These are phyloP conservation scores for Schizochytrium sp. DNA, from an alignment of 108 stramenopile species.

Conservation along the genomic window DNA sequence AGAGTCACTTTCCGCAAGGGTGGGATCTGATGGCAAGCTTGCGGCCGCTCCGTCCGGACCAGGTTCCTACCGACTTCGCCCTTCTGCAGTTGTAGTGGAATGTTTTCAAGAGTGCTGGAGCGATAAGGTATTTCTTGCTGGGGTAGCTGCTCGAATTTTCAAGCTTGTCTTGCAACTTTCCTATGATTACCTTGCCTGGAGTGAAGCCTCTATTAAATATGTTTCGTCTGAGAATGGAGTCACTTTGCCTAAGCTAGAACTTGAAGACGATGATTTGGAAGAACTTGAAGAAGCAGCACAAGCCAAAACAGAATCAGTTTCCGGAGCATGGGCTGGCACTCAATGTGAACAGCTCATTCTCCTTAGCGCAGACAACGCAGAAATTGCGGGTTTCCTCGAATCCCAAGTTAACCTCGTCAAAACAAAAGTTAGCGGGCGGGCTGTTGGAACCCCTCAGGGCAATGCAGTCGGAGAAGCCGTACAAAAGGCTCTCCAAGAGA, in stretches of 20 bases:
- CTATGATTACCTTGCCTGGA: background rate
- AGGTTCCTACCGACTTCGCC: background rate
- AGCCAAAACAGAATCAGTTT: background rate
- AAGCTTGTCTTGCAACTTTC: background rate
- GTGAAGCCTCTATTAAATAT: background rate
- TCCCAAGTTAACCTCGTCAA: background rate
- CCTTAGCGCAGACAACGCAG: background rate
- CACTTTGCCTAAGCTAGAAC: background rate
- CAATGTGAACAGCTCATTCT: background rate
- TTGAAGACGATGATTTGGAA: background rate
- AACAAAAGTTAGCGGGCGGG: background rate
- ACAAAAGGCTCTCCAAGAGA: background rate
- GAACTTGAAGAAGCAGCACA: background rate
- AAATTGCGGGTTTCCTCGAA: background rate
- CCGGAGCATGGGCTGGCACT: background rate
- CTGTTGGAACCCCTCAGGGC: background rate
- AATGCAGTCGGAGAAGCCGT: background rate
- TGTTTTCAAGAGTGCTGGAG: slow-evolving; percentile 9
- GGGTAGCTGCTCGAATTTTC: slow-evolving; percentile 4
- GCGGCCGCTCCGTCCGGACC: background rate
- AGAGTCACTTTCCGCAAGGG: background rate
- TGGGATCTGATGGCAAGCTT: background rate
- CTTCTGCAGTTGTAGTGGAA: background rate
- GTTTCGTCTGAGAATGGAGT: background rate
- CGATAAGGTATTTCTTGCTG: slow-evolving; percentile 32